phyloP scores from a whole-genome alignment of 2,329 filamentous ascomycete genomes.

The Tolypocladium guangdongense region DNA sequence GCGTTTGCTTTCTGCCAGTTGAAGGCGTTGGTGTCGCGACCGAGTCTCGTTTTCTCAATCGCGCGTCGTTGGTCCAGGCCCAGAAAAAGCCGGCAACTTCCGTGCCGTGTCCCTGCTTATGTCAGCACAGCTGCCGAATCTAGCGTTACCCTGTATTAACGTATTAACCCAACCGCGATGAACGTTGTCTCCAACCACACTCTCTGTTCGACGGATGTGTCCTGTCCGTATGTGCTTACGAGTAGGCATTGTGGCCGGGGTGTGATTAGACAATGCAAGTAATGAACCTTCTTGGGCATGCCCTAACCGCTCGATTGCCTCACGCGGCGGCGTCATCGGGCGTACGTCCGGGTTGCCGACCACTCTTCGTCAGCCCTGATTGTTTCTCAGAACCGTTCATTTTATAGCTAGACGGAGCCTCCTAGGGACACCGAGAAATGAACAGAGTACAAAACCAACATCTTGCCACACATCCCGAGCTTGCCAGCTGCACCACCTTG shows the following conservation, averaged over 20 bases:
- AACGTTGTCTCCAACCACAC: background rate
- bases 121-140: background rate
- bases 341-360: too few relatives aligned
- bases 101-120: background rate
- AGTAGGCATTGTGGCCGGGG: too few relatives aligned
- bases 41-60: slow-evolving; percentile 6
- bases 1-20: background rate
- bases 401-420: too few relatives aligned
- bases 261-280: too few relatives aligned
- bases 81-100: slow-evolving; percentile 6
- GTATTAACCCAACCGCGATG: background rate
- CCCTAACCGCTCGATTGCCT: background rate
- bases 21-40: slow-evolving; percentile 7
- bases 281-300: too few relatives aligned
- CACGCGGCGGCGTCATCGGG: background rate
- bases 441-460: background rate
- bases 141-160: too few relatives aligned
- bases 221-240: too few relatives aligned
- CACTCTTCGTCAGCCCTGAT: too few relatives aligned
- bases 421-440: background rate
- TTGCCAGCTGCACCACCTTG: background rate
- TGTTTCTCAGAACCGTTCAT: too few relatives aligned
- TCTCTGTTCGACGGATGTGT: too few relatives aligned
- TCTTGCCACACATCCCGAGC: background rate
- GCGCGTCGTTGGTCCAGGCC: slow-evolving; percentile 7